Evolutionary conservation across 768 basidiomycete species (phyloP), one percentile per base, ranked within the genome.

Genomic region (Lyophyllum decastes): DNA sequence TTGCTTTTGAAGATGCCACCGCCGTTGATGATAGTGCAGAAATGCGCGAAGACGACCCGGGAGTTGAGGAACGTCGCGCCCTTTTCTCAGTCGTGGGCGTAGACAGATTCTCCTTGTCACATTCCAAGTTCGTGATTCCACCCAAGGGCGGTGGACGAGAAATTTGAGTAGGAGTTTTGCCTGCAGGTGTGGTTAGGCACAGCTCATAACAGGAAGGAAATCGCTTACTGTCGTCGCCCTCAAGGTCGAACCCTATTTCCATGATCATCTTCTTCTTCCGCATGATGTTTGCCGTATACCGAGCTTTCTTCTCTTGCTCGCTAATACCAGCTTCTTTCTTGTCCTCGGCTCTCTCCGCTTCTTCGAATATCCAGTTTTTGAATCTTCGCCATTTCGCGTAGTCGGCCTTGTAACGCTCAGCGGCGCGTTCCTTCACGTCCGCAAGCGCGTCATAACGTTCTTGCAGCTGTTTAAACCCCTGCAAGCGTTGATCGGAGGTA

Each of bases 341-440:
- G 38, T 69, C 61, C 11, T 72, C 64, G 2, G 64, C 64, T 33
- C 71, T 67, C n/a, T 68, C 58, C 17, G 65, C 68, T 14, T 73
- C 63, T 38, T 79, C 72, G 30, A 74, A 74, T 4, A 82, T 61
- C 79, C 77, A 84, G 26, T 68, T 59, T 50, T 78, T 78, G 62
- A 82, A 75, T 16, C 63, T 64, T 43, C 70, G 70, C 83, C 83
- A 88, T 56, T 76, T 80, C 66, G 78, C 78, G 69, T 78, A 85
- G 65, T 88, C 82, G 19, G 60, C 57, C 58, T 80, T 77, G 68
- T 83, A 84, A 19, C 77, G 78, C 21, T 68, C 72, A 11, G 76
- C 76, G 12, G 79, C 78, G 0, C 80, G 76, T 50, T 77, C 73
- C 53, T 79, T 79, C 26, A 75, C 71, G 38, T 72, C 70, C 5